Percentiles rank a stretch among this genome's conserved stretches.
phyloP scores from a whole-genome alignment of 345 rosid genomes.

The Populus simonii region DNA sequence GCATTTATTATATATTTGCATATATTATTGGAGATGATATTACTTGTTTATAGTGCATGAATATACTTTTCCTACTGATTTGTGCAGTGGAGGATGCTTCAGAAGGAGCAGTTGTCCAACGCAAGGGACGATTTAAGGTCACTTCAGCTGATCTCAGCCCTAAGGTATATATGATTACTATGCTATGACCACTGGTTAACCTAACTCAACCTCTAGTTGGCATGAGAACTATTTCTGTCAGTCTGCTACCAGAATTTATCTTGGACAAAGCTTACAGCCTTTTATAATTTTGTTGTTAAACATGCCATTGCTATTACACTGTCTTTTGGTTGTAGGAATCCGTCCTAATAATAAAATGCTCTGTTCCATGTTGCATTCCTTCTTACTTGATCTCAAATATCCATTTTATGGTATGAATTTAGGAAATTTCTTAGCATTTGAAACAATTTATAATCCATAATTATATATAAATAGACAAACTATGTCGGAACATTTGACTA shows the following conservation, averaged over 20 bases:
- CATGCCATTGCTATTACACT: background rate
- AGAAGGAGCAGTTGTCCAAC: constrained; percentile 74
- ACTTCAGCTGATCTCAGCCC: constrained; percentile 79
- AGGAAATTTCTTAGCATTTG: too few species aligned
- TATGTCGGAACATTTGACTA: too few species aligned
- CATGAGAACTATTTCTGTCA: background rate
- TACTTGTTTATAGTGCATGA: constrained; percentile 6
- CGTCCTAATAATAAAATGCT: too few species aligned
- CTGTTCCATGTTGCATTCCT: too few species aligned
- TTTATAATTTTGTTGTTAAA: background rate
- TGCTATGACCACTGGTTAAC: constrained; percentile 9
- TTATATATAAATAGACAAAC: too few species aligned
- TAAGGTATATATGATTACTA: constrained; percentile 54
- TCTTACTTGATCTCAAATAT: too few species aligned
- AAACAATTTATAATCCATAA: too few species aligned
- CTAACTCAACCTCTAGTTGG: constrained; percentile 3
- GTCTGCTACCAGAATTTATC: background rate
- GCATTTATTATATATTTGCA: background rate
- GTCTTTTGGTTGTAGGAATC: background rate
- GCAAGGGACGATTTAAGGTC: constrained; percentile 89
- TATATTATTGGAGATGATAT: background rate
- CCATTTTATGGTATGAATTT: too few species aligned
- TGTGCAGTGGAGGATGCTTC: constrained; percentile 65
- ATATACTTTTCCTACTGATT: background rate
- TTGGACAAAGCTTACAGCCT: background rate